Evolutionary conservation across 1,139 yeast genomes (phyloP), one percentile per base, ranked within the genome.

Genomic region (Suhomyces bolitotheri): DNA sequence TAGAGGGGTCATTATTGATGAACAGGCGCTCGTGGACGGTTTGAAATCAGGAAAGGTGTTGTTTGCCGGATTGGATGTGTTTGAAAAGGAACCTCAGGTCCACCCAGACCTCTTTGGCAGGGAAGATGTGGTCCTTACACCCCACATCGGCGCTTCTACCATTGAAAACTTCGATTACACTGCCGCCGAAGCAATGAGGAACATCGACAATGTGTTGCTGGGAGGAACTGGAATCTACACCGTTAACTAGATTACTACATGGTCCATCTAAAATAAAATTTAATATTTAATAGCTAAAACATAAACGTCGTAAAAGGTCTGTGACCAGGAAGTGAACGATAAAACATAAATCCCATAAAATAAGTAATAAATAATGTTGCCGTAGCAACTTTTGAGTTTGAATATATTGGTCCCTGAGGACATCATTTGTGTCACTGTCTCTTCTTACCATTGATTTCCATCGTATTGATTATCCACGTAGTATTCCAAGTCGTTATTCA

Each of bases 201-300:
- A 78, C 49, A 74, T 80, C 11, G 65, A 64, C 7, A 53, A 56
- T 21, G 43, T 69, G 6, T 50, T 62, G 22, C 55, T 51, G 2
- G 71, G 71, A 0, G 54, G 56, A 3, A 49, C 45, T 3, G 70
- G 70, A 4, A 37, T 58, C 17, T 59, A 59, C 31, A 55, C 27
- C 20, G 28, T 30, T n/a, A 30, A 24, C 14, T 30, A 19, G 12
- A 2, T 3, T 2, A 12, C n/a, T n/a, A n/a, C n/a, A n/a, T n/a
- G n/a, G n/a, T n/a, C n/a, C n/a, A n/a, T n/a, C n/a, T n/a, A n/a
- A n/a, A n/a, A n/a, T n/a, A n/a, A n/a, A n/a, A n/a, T n/a, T n/a
- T n/a, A n/a, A 5, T 21, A 5, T 12, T 12, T 6, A 21, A 10
- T 10, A 21, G 9, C 23, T 7, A 17, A 38, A 27, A 36, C 36